Percentiles rank a stretch among this genome's conserved stretches.
Conservation (phyloP, 805 yeast genomes). For the Yarrowia hollandica region DNA sequence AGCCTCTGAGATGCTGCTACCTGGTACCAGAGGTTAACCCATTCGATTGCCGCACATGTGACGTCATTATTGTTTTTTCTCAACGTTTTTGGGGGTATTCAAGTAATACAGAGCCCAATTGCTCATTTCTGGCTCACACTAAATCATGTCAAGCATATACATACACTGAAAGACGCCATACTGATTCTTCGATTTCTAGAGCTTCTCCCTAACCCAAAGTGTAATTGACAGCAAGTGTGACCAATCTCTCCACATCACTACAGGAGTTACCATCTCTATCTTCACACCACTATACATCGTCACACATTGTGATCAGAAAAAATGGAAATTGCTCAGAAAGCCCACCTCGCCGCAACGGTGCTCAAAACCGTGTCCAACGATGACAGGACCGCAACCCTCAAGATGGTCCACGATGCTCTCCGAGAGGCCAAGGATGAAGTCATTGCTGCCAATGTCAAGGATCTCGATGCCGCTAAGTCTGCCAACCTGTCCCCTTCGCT, state of each 20-base stretch:
- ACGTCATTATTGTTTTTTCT: not conserved
- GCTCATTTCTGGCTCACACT: too few species aligned
- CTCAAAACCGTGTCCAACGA: slow-evolving; percentile 75
- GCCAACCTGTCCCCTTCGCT: slow-evolving; percentile 66
- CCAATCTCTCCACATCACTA: slow-evolving; percentile 16
- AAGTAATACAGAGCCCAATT: too few species aligned
- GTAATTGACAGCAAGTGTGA: slow-evolving; percentile 22
- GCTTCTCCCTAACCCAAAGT: slow-evolving; percentile 23
- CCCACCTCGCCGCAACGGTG: slow-evolving; percentile 79
- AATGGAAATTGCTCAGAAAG: slow-evolving; percentile 65
- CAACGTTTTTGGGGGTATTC: too few species aligned
- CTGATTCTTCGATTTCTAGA: too few species aligned
- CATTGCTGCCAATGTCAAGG: slow-evolving; percentile 69
- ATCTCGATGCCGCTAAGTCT: slow-evolving; percentile 67
- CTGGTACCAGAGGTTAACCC: slow-evolving; percentile 7
- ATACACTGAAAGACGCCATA: too few species aligned
- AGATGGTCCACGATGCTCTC: slow-evolving; percentile 70
- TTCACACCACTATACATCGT: not conserved
- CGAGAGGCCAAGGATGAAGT: slow-evolving; percentile 59
- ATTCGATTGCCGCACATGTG: slow-evolving; percentile 13
- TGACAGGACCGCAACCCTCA: slow-evolving; percentile 70
- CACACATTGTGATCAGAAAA: slow-evolving; percentile 2
- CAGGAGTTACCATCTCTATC: not conserved
- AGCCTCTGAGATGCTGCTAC: slow-evolving; percentile 16
- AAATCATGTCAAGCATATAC: too few species aligned